Percentiles rank a stretch among this genome's conserved stretches.
Conservation (phyloP, 768 basidiomycete genomes). For the Cystoderma amianthinum region DNA sequence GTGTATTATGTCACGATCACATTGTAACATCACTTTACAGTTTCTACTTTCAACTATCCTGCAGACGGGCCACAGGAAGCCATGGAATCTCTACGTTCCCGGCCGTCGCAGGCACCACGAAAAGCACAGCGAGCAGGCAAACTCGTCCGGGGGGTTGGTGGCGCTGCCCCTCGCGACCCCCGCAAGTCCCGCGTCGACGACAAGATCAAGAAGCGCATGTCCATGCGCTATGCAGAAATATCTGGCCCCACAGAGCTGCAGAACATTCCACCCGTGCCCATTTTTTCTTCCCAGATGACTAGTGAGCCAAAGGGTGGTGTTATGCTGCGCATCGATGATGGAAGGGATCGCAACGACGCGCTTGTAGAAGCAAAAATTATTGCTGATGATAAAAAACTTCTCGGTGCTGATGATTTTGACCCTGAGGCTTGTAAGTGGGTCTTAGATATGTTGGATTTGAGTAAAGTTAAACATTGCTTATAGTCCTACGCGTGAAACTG, state of each 20-base stretch:
- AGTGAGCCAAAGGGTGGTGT: conserved; percentile 16
- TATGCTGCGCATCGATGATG: conserved; percentile 33
- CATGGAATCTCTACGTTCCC: conserved; percentile 52
- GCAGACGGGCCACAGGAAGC: too few relatives aligned
- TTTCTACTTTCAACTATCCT: too few relatives aligned
- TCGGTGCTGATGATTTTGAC: conserved; percentile 81
- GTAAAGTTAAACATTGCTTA: conserved; percentile 2
- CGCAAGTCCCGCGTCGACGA: conserved; percentile 65
- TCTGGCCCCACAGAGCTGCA: conserved; percentile 56
- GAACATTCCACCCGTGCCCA: conserved; percentile 39
- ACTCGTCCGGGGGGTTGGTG: conserved; percentile 22
- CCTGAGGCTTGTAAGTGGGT: conserved; percentile 74
- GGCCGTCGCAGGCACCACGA: conserved; percentile 40
- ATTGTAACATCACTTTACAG: too few relatives aligned
- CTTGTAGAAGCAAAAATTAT: conserved; percentile 37
- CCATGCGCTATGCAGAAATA: conserved; percentile 87
- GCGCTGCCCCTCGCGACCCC: conserved; percentile 29
- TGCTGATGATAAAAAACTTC: conserved; percentile 49
- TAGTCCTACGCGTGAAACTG: conserved; percentile 77
- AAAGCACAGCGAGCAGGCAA: conserved; percentile 27
- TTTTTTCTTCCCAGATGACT: conserved; percentile 10
- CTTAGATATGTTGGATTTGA: not conserved
- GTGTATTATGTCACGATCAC: too few relatives aligned
- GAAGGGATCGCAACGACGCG: conserved; percentile 25
- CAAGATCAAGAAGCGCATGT: conserved; percentile 96